A percentile compares a stretch with the other conserved stretches of the same genome.
Conservation (phyloP, 176 grass and related monocot species). For the Hsuehochloa calcarea region DNA sequence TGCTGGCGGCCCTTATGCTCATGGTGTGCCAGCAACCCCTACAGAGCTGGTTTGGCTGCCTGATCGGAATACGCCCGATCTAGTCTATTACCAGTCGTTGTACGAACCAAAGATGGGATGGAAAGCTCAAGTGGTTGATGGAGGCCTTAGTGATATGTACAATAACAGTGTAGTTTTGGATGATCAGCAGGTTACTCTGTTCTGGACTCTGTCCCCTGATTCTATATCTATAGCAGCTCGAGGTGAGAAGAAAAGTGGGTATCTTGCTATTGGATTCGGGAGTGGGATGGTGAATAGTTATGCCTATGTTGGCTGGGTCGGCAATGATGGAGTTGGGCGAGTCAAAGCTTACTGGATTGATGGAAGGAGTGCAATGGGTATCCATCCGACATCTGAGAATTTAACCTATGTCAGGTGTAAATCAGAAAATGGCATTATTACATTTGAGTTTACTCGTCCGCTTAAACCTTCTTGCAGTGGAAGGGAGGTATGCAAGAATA, state of each 20-base stretch:
- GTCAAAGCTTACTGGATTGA: conserved; percentile 80
- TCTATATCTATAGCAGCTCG: conserved; percentile 79
- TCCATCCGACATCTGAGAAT: conserved; percentile 70
- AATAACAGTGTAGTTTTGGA: conserved; percentile 69
- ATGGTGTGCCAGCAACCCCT: conserved; percentile 86
- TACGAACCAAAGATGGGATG: conserved; percentile 95
- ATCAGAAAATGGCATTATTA: conserved; percentile 77
- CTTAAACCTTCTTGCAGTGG: conserved; percentile 60
- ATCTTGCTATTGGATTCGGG: conserved; percentile 76
- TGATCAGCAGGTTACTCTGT: conserved; percentile 73
- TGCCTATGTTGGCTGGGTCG: conserved; percentile 74
- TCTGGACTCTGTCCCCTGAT: conserved; percentile 61
- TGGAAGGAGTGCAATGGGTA: conserved; percentile 52
- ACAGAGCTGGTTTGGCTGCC: conserved; percentile 75
- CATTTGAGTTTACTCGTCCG: conserved; percentile 80
- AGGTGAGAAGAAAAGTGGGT: conserved; percentile 67
- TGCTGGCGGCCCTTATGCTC: conserved; percentile 74
- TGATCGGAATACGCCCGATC: conserved; percentile 91
- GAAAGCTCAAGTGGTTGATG: conserved; percentile 87
- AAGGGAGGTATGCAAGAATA: conserved; percentile 66
- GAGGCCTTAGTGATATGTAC: conserved; percentile 89
- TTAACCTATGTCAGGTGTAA: conserved; percentile 65
- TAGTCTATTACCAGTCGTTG: conserved; percentile 82
- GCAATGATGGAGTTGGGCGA: conserved; percentile 57
- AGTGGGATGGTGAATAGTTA: conserved; percentile 68